Base-by-base conservation (phyloP, 371 early-diverging fungal species). In the Zancudomyces culisetae region DNA sequence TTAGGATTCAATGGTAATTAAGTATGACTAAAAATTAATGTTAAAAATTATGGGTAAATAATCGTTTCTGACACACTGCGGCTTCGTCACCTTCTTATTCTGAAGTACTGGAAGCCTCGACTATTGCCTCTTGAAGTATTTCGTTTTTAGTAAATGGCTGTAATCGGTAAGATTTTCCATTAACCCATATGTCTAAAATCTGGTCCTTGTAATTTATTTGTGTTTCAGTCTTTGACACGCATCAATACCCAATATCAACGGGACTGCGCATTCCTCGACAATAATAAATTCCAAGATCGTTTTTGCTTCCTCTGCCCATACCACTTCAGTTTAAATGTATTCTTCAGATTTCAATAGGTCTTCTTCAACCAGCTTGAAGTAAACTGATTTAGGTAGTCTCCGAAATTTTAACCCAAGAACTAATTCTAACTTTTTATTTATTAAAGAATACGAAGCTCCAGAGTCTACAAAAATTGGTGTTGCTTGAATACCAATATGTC, bases 381-480 rank as follows among this genome's bases (percentile, higher is more conserved):
- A 43, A n/a, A 43, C 26, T 22, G 45, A n/a, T n/a, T 43, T 43
- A 22, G 22, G 20, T 24, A n/a, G 20, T 43, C 26, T 43, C 45
- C 26, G 20, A 22, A 43, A 43, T 24, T 4, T 20, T 12, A 43
- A 22, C n/a, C 4, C 45, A 43, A 43, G 45, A 22, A 22, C 26
- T 22, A 24, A 22, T 43, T 22, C 45, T 20, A n/a, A 22, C 26
- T 43, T 24, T 43, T 43, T 43, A 24, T 43, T 43, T n/a, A 43
- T 43, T 43, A 43, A 43, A 4, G 45, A 43, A 43, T 43, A 43
- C 26, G 45, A 43, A 4, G 45, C 45, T 10, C 45, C 45, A 22
- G 45, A 22, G 45, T n/a, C 45, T 43, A 43, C 26, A 43, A 43
- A 24, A n/a, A 43, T 43, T n/a, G 45, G 45, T n/a, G 24, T 22